These are phyloP conservation scores for Mycena rebaudengoi DNA, from an alignment of 768 basidiomycete genomes.

Conservation along the genomic window DNA sequence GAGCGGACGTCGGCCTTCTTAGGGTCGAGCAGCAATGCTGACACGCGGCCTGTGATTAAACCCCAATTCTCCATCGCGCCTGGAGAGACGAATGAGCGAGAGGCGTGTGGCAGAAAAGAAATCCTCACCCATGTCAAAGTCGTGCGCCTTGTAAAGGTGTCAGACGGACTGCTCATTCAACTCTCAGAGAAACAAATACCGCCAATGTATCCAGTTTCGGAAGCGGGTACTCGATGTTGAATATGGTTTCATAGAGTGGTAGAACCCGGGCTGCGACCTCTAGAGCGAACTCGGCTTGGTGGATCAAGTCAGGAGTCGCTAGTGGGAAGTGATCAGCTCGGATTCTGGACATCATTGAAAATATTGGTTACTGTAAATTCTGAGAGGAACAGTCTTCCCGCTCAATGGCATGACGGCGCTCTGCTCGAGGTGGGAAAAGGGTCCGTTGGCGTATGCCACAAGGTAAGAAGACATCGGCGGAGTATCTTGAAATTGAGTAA, in stretches of 20 bases:
- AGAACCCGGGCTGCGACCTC: constrained; percentile 84
- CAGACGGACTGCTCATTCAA: constrained; percentile 50
- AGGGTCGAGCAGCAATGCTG: constrained; percentile 80
- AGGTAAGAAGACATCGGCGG: constrained; percentile 91
- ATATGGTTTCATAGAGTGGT: too few species aligned
- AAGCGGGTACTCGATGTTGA: too few species aligned
- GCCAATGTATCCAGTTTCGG: constrained; percentile 53
- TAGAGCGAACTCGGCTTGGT: constrained; percentile 85
- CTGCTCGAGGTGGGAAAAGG: constrained; percentile 75
- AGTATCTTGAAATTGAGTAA: constrained; percentile 81
- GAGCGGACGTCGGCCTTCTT: constrained; percentile 73
- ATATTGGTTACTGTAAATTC: constrained; percentile 63
- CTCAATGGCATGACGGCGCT: constrained; percentile 82
- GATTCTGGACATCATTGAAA: neutral
- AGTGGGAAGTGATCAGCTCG: constrained; percentile 2
- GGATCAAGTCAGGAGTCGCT: constrained; percentile 84
- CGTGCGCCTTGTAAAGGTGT: constrained; percentile 60
- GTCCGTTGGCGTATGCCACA: constrained; percentile 86
- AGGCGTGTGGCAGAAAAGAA: neutral
- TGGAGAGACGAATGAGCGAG: constrained; percentile 23
- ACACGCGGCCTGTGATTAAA: constrained; percentile 84
- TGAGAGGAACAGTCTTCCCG: constrained; percentile 80
- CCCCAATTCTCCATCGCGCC: constrained; percentile 77
- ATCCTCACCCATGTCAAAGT: constrained; percentile 83
- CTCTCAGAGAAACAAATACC: constrained; percentile 61